Base-by-base conservation (phyloP, 1,139 yeast species). In the Yueomyces sp. region DNA sequence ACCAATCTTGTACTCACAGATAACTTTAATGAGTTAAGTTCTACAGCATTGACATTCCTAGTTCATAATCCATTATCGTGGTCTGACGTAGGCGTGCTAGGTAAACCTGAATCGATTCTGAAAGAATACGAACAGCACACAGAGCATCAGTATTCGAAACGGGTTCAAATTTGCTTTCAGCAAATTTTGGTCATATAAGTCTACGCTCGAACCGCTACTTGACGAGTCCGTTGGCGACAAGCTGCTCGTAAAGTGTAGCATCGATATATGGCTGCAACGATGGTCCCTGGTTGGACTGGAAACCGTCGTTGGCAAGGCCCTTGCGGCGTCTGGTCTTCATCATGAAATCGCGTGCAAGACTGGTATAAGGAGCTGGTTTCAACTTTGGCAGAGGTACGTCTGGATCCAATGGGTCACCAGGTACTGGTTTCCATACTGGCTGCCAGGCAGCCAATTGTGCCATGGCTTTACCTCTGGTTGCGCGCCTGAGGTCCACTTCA, bases 391-490 rank as follows among this genome's bases (percentile, higher is more conserved):
- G 71, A 42, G 65, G 67, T 12, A 75, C 75, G 29, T 73, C 72
- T 28, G 65, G 64, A 59, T 89, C 95, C 51, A 89, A 60, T 4
- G 97, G 97, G 63, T 89, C 87, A 0, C 98, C 98, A 1, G 96
- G 95, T 0, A 85, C 95, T 6, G 69, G 60, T 25, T 75, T 73
- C 95, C 96, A 93, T 8, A 52, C 55, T 37, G 55, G 52, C 46
- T 69, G 72, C 45, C 72, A 70, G 59, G 84, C 86, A 39, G 72
- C 72, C 48, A 81, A 60, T 38, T 75, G 76, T 39, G 87, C 76
- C 66, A 76, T 70, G 0, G 94, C 93, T 51, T 76, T 80, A 3
- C 96, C 96, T 48, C 76, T 78, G 0, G 95, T 76, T 27, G 80
- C 75, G 26, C 86, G 64, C 48, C 95, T 65, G 34, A 91, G 64